phyloP scores from a whole-genome alignment of 805 yeast species.

The Dipodascus geniculatus region DNA sequence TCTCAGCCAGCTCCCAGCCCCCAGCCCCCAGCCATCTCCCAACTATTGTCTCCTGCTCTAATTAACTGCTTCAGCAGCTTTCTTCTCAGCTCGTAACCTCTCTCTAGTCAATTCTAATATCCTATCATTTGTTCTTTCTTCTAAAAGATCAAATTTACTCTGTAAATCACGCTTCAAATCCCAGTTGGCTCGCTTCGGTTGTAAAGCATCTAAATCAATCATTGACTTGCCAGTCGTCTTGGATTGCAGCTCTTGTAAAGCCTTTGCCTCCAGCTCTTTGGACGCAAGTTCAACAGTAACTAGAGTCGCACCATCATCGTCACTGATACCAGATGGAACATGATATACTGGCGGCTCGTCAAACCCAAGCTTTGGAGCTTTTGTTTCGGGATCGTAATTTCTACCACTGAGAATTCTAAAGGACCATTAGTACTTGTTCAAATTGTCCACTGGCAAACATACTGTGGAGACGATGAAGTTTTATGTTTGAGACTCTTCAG shows the following conservation, averaged over 20 bases:
- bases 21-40: no score
- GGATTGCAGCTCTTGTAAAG: constrained; percentile 16
- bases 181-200: constrained; percentile 23
- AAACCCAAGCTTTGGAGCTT: constrained; percentile 20
- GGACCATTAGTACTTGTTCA: constrained; percentile 2
- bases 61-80: no score
- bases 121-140: constrained; percentile 32
- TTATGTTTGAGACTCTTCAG: constrained; percentile 19
- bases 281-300: constrained; percentile 31
- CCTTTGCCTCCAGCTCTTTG: constrained; percentile 20
- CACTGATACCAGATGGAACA: no score
- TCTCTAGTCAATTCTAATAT: not conserved
- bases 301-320: constrained; percentile 16
- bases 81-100: no score
- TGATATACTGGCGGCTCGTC: constrained; percentile 16
- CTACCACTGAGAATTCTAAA: constrained; percentile 12
- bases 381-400: constrained; percentile 20
- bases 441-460: constrained; percentile 1
- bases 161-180: constrained; percentile 31
- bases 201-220: constrained; percentile 15
- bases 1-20: no score
- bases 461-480: constrained; percentile 8
- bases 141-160: constrained; percentile 28
- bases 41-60: no score
- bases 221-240: constrained; percentile 9